These are phyloP conservation scores for Globomyces pollinis-pini DNA, from an alignment of 192 early-diverging fungal genomes.

Conservation along the genomic window DNA sequence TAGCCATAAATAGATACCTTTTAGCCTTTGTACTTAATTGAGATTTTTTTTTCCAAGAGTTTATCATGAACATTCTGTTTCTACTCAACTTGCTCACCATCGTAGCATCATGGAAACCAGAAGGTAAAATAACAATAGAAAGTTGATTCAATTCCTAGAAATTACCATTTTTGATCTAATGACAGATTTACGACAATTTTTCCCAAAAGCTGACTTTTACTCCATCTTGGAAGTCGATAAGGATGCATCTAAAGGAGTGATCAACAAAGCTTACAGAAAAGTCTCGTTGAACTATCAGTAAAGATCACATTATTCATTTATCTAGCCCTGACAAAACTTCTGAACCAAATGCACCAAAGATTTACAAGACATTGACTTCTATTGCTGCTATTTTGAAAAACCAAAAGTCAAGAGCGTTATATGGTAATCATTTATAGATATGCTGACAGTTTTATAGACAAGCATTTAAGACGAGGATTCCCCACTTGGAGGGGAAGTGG, in stretches of 20 bases:
- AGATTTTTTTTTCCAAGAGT: too few relatives aligned
- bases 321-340: constrained; percentile 52
- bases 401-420: constrained; percentile 26
- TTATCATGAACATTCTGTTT: too few relatives aligned
- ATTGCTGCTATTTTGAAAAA: constrained; percentile 33
- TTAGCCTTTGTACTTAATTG: too few relatives aligned
- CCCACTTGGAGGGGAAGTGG: constrained; percentile 40
- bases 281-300: constrained; percentile 28
- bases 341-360: constrained; percentile 12
- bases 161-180: constrained; percentile 9
- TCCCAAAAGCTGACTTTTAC: constrained; percentile 22
- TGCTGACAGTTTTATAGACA: too few relatives aligned
- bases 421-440: constrained; percentile 36
- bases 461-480: constrained; percentile 36
- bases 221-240: constrained; percentile 17
- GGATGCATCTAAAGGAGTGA: constrained; percentile 23
- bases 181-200: not conserved
- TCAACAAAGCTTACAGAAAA: constrained; percentile 38
- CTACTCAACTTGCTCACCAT: too few relatives aligned
- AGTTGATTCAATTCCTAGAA: too few relatives aligned
- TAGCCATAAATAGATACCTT: too few relatives aligned
- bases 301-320: too few relatives aligned
- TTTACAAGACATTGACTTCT: constrained; percentile 38
- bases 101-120: too few relatives aligned
- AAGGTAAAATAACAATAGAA: too few relatives aligned